These are phyloP conservation scores for Candida insectalens DNA, from an alignment of 805 yeast species.

Conservation along the genomic window DNA sequence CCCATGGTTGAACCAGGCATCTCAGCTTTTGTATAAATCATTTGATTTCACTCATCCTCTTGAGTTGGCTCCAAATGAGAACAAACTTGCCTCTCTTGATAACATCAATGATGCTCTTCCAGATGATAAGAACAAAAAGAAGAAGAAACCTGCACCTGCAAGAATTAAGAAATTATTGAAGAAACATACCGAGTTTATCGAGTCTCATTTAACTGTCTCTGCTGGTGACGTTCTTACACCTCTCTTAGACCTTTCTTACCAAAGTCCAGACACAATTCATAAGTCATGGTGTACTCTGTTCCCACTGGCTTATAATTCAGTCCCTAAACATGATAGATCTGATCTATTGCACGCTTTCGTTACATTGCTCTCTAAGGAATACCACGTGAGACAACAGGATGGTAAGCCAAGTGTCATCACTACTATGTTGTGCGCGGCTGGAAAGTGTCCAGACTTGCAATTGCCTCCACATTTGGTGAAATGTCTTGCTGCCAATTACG, in stretches of 20 bases:
- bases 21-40: conserved; percentile 76
- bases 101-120: conserved; percentile 29
- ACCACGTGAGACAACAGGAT: conserved; percentile 84
- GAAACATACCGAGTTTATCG: conserved; percentile 17
- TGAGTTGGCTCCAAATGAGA: conserved; percentile 35
- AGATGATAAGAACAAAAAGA: conserved; percentile 5
- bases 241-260: conserved; percentile 70
- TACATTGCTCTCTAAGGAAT: conserved; percentile 76
- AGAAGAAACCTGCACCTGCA: conserved; percentile 12
- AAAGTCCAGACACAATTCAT: conserved; percentile 70
- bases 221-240: conserved; percentile 62
- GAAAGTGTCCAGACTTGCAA: conserved; percentile 60
- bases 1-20: conserved; percentile 91
- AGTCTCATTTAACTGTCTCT: conserved; percentile 23
- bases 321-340: conserved; percentile 70
- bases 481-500: conserved; percentile 76
- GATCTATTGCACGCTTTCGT: conserved; percentile 81
- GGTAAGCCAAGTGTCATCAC: conserved; percentile 81
- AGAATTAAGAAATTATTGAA: conserved; percentile 11
- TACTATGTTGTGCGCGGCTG: conserved; percentile 75
- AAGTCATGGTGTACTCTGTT: conserved; percentile 77
- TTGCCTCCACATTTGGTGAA: conserved; percentile 92
- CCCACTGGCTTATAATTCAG: conserved; percentile 67
- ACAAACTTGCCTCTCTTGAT: conserved; percentile 43
- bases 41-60: conserved; percentile 45